Conservation (phyloP, 495 filamentous ascomycete genomes). For the Aspergillus bridgeri region DNA sequence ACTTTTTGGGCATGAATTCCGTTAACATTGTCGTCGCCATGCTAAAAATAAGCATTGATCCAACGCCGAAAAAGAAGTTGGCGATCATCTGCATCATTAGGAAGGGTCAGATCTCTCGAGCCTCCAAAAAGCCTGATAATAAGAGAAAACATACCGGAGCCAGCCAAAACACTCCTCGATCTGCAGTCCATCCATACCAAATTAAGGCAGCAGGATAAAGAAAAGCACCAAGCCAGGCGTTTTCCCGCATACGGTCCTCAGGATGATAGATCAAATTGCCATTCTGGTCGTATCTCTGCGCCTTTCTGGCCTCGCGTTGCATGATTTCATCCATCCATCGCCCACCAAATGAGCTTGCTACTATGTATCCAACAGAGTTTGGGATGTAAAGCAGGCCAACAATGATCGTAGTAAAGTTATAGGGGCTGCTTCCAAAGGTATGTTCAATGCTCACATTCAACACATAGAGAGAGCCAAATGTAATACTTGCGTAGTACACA, state of each 20-base stretch:
- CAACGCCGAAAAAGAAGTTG: conserved; percentile 85
- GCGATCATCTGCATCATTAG: conserved; percentile 54
- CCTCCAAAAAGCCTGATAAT: not conserved
- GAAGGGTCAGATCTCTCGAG: conserved; percentile 9
- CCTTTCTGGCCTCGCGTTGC: conserved; percentile 71
- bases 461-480: conserved; percentile 79
- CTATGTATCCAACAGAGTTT: conserved; percentile 72
- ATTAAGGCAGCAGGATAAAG: conserved; percentile 68
- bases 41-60: conserved; percentile 85
- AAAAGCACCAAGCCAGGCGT: conserved; percentile 76
- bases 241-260: conserved; percentile 88
- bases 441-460: conserved; percentile 82
- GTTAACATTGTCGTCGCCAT: conserved; percentile 78
- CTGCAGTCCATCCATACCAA: conserved; percentile 65
- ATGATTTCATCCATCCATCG: conserved; percentile 89
- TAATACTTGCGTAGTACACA: conserved; percentile 78
- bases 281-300: conserved; percentile 64
- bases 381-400: conserved; percentile 82
- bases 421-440: conserved; percentile 70
- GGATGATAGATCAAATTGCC: conserved; percentile 70
- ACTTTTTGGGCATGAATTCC: conserved; percentile 81
- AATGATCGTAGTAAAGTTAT: conserved; percentile 69
- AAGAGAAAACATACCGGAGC: conserved; percentile 52
- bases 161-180: conserved; percentile 57
- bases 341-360: conserved; percentile 71